A percentile compares a stretch with the other conserved stretches of the same genome.
phyloP scores from a whole-genome alignment of 1,284 basidiomycete species.

The Meira nashicola region DNA sequence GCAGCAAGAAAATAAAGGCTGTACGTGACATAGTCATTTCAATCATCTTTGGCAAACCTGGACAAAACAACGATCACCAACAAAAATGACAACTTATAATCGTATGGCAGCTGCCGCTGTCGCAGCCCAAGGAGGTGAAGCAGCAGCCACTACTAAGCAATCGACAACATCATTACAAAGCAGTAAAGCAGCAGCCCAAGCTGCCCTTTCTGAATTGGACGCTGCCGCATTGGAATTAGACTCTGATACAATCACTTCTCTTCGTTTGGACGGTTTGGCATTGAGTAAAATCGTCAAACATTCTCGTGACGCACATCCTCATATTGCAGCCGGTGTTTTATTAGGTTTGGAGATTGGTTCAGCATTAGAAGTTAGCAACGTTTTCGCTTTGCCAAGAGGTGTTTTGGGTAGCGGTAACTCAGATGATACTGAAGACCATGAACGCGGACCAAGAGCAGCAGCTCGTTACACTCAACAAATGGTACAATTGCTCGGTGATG shows the following conservation, averaged over 20 bases:
- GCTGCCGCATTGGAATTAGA: slow-evolving; percentile 38
- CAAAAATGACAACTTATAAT: no score
- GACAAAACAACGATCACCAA: background rate
- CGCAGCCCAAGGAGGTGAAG: background rate
- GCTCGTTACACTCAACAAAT: slow-evolving; percentile 71
- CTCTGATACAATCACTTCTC: slow-evolving; percentile 42
- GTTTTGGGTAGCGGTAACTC: slow-evolving; percentile 21
- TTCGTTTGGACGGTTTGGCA: slow-evolving; percentile 48
- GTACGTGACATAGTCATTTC: background rate
- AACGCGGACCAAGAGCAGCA: slow-evolving; percentile 41
- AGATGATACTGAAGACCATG: slow-evolving; percentile 44
- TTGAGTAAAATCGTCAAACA: slow-evolving; percentile 53
- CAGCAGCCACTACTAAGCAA: background rate
- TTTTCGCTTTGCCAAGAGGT: slow-evolving; percentile 42
- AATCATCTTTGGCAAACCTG: background rate
- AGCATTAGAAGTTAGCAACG: slow-evolving; percentile 48
- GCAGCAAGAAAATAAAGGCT: background rate
- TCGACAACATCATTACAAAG: background rate
- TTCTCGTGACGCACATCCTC: slow-evolving; percentile 48
- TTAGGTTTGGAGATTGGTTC: slow-evolving; percentile 50
- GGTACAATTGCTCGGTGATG: slow-evolving; percentile 80
- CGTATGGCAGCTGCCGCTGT: background rate
- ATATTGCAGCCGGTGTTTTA: slow-evolving; percentile 39
- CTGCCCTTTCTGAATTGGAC: slow-evolving; percentile 7
- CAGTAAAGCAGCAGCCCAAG: background rate